Percentiles rank a stretch among this genome's conserved stretches.
phyloP scores from a whole-genome alignment of 441 rosid genomes.

The Brassica hybrid region DNA sequence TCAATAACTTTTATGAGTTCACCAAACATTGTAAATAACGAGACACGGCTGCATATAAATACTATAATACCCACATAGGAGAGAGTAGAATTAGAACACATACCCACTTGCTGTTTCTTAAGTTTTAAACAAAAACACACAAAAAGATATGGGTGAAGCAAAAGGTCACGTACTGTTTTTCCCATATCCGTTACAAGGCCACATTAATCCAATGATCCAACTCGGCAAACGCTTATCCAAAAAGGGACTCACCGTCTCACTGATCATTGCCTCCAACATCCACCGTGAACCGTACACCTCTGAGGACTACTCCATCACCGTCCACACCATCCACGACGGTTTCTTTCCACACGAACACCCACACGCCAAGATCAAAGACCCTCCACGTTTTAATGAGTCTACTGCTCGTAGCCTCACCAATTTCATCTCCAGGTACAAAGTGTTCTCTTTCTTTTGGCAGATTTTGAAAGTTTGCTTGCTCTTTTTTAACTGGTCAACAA shows the following conservation, averaged over 20 bases:
- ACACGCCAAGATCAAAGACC: constrained; percentile 22
- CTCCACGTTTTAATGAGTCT: constrained; percentile 15
- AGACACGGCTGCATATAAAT: not conserved
- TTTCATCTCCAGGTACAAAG: constrained; percentile 39
- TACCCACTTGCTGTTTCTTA: constrained; percentile 9
- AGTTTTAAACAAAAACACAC: not conserved
- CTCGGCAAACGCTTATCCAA: constrained; percentile 56
- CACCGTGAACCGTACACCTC: constrained; percentile 37
- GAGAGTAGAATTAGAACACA: not conserved
- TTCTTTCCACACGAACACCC: constrained; percentile 34
- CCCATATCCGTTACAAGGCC: constrained; percentile 59
- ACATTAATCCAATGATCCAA: constrained; percentile 68
- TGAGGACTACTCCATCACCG: constrained; percentile 35
- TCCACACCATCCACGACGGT: constrained; percentile 51
- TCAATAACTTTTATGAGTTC: not conserved
- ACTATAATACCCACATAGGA: not conserved
- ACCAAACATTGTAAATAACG: constrained; percentile 22
- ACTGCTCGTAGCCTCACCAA: constrained; percentile 39
- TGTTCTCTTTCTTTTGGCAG: not conserved
- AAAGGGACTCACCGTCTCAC: constrained; percentile 49
- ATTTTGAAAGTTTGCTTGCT: not conserved
- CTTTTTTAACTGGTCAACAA: not conserved
- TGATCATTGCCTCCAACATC: constrained; percentile 43
- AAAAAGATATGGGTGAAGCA: constrained; percentile 33
- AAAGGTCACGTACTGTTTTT: constrained; percentile 45